Percentiles rank a stretch among this genome's conserved stretches.
Conservation (phyloP, 2,329 filamentous ascomycete genomes). For the Tolypocladium guangdongense region DNA sequence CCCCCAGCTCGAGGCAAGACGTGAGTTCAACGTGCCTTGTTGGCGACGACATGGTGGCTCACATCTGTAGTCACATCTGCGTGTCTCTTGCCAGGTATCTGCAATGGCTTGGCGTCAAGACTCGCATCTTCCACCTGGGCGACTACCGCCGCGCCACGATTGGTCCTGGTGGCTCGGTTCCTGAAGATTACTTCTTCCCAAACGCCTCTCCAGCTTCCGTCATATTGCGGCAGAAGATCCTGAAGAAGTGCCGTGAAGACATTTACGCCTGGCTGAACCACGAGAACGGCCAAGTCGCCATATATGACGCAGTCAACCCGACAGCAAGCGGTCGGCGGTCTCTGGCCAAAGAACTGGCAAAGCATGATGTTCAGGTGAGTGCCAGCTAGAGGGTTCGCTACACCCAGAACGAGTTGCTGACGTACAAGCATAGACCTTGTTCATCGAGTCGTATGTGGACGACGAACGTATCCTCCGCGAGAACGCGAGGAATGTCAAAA, state of each 20-base stretch:
- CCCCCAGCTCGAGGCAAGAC: conserved; percentile 93
- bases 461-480: conserved; percentile 90
- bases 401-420: not conserved
- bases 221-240: conserved; percentile 89
- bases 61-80: conserved; percentile 65
- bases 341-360: conserved; percentile 92
- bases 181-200: conserved; percentile 95
- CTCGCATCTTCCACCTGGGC: conserved; percentile 91
- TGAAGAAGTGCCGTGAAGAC: conserved; percentile 94
- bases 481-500: conserved; percentile 95
- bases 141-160: conserved; percentile 92
- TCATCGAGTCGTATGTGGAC: conserved; percentile 92
- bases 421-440: conserved; percentile 56
- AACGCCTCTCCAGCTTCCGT: conserved; percentile 88
- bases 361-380: conserved; percentile 79
- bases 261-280: conserved; percentile 95
- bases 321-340: conserved; percentile 71
- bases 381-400: not conserved
- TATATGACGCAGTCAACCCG: conserved; percentile 96
- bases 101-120: conserved; percentile 96
- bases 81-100: conserved; percentile 92
- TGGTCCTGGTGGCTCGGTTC: conserved; percentile 71
- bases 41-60: not conserved
- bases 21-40: conserved; percentile 33
- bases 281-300: conserved; percentile 95